A percentile compares a stretch with the other conserved stretches of the same genome.
These are phyloP conservation scores for Aspergillus cavernicola DNA, from an alignment of 495 filamentous ascomycete species.

Conservation along the genomic window DNA sequence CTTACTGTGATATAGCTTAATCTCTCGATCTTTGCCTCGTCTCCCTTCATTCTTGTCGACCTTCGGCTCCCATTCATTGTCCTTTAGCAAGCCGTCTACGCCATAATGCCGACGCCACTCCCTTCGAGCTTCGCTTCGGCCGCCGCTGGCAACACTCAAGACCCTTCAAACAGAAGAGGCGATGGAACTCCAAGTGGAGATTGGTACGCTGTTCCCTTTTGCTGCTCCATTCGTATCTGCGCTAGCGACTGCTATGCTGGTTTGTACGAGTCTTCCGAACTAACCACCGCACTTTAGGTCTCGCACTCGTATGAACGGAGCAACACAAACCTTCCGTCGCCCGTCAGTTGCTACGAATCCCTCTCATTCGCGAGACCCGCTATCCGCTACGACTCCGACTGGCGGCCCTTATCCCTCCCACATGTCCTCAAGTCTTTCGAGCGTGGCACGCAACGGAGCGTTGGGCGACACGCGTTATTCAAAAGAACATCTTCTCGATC, in stretches of 20 bases:
- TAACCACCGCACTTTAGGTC: constrained; percentile 45
- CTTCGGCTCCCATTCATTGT: constrained; percentile 7
- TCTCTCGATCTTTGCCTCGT: constrained; percentile 1
- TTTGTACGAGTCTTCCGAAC: constrained; percentile 1
- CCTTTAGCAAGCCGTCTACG: constrained; percentile 10
- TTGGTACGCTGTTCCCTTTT: constrained; percentile 43
- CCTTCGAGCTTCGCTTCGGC: constrained; percentile 82
- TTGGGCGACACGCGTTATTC: constrained; percentile 64
- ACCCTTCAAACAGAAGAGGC: constrained; percentile 49
- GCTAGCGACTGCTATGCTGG: not conserved
- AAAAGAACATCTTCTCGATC: constrained; percentile 75
- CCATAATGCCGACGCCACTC: constrained; percentile 70
- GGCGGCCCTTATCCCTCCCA: constrained; percentile 59
- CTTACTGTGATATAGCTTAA: constrained; percentile 2
- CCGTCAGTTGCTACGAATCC: constrained; percentile 66
- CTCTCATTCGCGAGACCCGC: constrained; percentile 47
- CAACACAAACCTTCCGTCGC: constrained; percentile 82
- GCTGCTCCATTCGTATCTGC: not conserved
- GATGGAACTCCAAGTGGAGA: constrained; percentile 54
- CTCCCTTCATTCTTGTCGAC: constrained; percentile 2
- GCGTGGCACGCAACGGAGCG: constrained; percentile 52
- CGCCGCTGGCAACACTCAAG: constrained; percentile 67
- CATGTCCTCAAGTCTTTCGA: constrained; percentile 48
- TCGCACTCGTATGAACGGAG: constrained; percentile 69
- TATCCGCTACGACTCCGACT: constrained; percentile 47